Evolutionary conservation across 768 basidiomycete species (phyloP).

Genomic region (Tylopilus sp.): DNA sequence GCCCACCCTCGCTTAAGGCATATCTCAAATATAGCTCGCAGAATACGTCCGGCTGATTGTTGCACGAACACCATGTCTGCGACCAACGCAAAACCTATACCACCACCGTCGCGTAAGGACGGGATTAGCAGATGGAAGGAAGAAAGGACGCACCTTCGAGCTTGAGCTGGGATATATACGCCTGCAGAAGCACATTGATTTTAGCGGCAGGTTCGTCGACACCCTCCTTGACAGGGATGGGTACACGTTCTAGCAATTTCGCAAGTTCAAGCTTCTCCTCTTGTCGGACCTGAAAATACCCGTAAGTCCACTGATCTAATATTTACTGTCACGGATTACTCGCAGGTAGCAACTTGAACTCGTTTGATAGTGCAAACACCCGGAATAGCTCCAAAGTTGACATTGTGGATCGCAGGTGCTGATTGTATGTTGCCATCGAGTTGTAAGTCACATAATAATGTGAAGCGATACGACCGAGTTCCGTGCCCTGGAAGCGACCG

Average conservation of each 20-base stretch:
- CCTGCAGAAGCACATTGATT: conserved; percentile 66
- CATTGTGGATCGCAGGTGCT: conserved; percentile 87
- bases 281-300: conserved; percentile 53
- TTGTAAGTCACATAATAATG: conserved; percentile 54
- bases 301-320: neutral
- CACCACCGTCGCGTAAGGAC: neutral
- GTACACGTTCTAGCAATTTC: conserved; percentile 3
- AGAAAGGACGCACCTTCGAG: neutral
- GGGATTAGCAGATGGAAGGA: neutral
- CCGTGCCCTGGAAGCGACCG: conserved; percentile 5
- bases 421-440: conserved; percentile 96
- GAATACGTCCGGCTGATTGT: conserved; percentile 81
- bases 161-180: conserved; percentile 4
- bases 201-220: conserved; percentile 97
- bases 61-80: conserved; percentile 89
- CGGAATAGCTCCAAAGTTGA: conserved; percentile 68
- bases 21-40: conserved; percentile 4
- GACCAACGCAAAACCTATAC: conserved; percentile 1
- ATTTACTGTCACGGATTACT: conserved; percentile 18
- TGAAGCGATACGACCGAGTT: conserved; percentile 2
- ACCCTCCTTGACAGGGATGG: conserved; percentile 91
- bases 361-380: conserved; percentile 2
- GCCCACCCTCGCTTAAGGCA: conserved; percentile 88
- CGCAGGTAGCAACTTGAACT: conserved; percentile 4
- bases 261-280: conserved; percentile 41